Evolutionary conservation across 225 moss, liverwort and hornwort genomes (phyloP).

Genomic region (Polytrichum commune): DNA sequence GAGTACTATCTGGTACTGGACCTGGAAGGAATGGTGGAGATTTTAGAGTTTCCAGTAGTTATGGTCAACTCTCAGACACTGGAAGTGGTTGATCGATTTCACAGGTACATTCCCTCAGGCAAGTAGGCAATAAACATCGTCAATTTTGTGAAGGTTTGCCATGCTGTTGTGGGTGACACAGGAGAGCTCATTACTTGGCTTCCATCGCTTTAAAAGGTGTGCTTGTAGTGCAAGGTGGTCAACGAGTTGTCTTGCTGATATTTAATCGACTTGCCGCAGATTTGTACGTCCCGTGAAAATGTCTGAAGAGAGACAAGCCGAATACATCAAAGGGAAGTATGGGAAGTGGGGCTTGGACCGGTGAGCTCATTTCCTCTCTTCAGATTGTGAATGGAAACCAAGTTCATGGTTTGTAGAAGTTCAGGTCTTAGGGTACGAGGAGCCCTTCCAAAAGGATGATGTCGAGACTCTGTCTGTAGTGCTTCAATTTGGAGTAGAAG

Average conservation of each 20-base stretch:
- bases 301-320: constrained; percentile 64
- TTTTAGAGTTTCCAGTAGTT: constrained; percentile 91
- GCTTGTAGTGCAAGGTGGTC: no score
- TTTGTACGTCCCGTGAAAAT: constrained; percentile 93
- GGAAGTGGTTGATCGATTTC: constrained; percentile 86
- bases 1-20: constrained; percentile 87
- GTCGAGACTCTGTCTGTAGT: no score
- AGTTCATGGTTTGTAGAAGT: no score
- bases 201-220: no score
- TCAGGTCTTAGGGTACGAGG: no score
- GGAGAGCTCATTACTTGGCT: no score
- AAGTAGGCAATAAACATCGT: not conserved
- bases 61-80: constrained; percentile 76
- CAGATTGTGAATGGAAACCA: no score
- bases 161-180: no score
- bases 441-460: no score
- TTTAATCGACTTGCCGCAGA: constrained; percentile 31
- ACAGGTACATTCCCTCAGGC: constrained; percentile 48
- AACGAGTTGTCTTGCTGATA: constrained; percentile 4
- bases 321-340: constrained; percentile 90
- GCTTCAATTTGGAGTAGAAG: no score
- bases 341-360: constrained; percentile 94
- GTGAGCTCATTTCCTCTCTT: constrained; percentile 22
- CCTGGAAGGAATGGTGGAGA: constrained; percentile 92
- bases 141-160: no score